These are phyloP conservation scores for Trifolium pratense DNA, from an alignment of 306 rosid species.

Conservation along the genomic window DNA sequence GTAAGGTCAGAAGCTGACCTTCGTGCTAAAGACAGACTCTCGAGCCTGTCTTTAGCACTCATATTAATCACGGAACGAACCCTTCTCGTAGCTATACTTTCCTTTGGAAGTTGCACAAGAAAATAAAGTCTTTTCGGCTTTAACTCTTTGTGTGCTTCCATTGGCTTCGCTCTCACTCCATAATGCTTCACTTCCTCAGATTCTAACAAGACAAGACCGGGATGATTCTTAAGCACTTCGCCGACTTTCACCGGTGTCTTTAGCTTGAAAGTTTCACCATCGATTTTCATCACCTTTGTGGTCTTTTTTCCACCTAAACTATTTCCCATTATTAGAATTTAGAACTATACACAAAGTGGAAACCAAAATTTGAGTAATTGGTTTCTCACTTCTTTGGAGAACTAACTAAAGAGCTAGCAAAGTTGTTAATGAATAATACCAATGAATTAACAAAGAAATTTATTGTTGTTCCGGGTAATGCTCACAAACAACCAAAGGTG, in stretches of 20 bases:
- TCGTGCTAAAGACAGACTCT: conserved; percentile 71
- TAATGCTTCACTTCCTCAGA: conserved; percentile 84
- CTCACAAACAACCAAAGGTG: conserved; percentile 36
- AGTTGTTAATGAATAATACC: not conserved
- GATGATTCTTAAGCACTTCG: conserved; percentile 63
- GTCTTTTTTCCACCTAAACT: conserved; percentile 65
- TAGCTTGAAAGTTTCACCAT: conserved; percentile 77
- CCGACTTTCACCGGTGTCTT: conserved; percentile 63
- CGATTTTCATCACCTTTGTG: conserved; percentile 82
- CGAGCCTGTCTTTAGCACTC: conserved; percentile 88
- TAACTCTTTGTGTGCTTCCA: conserved; percentile 55
- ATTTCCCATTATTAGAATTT: conserved; percentile 67
- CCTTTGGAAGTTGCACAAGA: conserved; percentile 74
- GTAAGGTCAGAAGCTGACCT: conserved; percentile 80
- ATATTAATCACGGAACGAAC: conserved; percentile 82
- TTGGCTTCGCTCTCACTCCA: conserved; percentile 75
- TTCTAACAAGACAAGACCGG: conserved; percentile 72
- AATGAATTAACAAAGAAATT: not conserved
- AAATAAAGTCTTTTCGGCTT: conserved; percentile 69
- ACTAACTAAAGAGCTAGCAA: conserved; percentile 21
- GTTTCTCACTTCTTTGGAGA: not conserved
- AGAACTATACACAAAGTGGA: not conserved
- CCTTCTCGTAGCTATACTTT: conserved; percentile 54
- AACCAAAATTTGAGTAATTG: not conserved
- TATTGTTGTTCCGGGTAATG: conserved; percentile 1